These are phyloP conservation scores for Cyclocybe aegerita DNA, from an alignment of 768 basidiomycete species.

Conservation along the genomic window DNA sequence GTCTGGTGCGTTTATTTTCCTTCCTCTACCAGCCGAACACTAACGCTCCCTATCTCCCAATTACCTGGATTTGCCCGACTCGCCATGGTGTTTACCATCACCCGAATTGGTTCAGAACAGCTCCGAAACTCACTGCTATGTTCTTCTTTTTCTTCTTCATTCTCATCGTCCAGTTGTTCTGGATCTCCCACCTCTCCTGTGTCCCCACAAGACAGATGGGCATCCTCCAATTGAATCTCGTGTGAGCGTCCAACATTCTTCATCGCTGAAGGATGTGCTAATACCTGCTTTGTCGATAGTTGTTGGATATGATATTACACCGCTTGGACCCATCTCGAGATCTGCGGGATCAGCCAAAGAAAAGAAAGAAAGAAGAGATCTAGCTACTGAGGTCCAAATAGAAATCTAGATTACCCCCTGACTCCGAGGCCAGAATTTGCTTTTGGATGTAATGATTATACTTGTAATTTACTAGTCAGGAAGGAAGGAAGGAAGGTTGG, in stretches of 20 bases:
- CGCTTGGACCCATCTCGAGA: too few species aligned
- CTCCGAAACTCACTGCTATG: slow-evolving; percentile 27
- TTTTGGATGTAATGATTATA: too few species aligned
- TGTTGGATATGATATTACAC: too few species aligned
- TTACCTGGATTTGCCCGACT: slow-evolving; percentile 41
- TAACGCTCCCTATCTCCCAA: background rate
- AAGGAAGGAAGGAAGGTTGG: too few species aligned
- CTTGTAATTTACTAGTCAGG: too few species aligned
- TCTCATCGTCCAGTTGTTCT: slow-evolving; percentile 43
- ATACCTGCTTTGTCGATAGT: too few species aligned
- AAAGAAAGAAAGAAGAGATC: too few species aligned
- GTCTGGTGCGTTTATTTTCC: slow-evolving; percentile 29
- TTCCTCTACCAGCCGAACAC: background rate
- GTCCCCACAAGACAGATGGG: slow-evolving; percentile 45
- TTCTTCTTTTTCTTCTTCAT: slow-evolving; percentile 29
- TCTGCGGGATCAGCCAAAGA: too few species aligned
- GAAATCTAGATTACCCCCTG: too few species aligned
- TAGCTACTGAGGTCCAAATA: too few species aligned
- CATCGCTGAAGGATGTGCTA: background rate
- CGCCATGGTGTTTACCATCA: slow-evolving; percentile 55
- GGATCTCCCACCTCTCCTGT: slow-evolving; percentile 43
- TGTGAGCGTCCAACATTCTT: slow-evolving; percentile 33
- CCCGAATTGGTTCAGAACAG: slow-evolving; percentile 45
- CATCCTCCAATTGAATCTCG: slow-evolving; percentile 48
- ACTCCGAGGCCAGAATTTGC: too few species aligned